Base-by-base conservation (phyloP, 2,329 filamentous ascomycete species). In the Karstenula rhodostoma region DNA sequence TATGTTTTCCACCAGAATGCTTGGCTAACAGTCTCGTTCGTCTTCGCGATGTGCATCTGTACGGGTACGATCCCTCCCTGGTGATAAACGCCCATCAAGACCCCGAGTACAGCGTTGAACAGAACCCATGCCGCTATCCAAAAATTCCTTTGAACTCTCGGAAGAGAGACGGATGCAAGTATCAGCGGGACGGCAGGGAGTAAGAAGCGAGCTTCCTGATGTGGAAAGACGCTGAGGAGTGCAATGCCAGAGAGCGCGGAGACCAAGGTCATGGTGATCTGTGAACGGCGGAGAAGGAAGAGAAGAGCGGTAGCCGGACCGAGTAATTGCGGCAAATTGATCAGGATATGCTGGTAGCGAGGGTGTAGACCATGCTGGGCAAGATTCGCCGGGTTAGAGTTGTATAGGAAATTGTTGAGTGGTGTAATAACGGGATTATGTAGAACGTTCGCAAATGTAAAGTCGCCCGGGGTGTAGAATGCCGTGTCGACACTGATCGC, bases 1-100 rank as follows among this genome's bases (percentile, higher is more conserved):
- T 94, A 94, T 1, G 91, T 94, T 76, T 93, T 94, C 91, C 91
- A 94, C 91, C 91, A 94, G 53, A 91, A 83, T 3, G 89, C 89
- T 35, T 89, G 84, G 1, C 87, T 88, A 9, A 90, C 87, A 64
- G 90, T 67, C 22, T 75, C 89, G 4, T 86, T 83, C 65, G 91
- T 88, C 57, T 86, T 86, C 70, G 88, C 90, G 71, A 94, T 83
- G 73, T 92, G 92, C 0, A 90, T 87, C 70, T 94, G 91, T 7
- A 87, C 88, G 0, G 91, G 90, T 1, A 94, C 84, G 27, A 94
- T 86, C 46, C 91, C 91, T 29, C 90, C 91, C 78, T 94, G 91
- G 75, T 94, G 91, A 72, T 92, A 94, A 4, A 87, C 81, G n/a
- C 91, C 91, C 89, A 94, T 93, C 49, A 94, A 75, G 0, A 89